Evolutionary conservation across 1,139 yeast genomes (phyloP), one percentile per base, ranked within the genome.

Genomic region (Debaryomycetaceae sp.): DNA sequence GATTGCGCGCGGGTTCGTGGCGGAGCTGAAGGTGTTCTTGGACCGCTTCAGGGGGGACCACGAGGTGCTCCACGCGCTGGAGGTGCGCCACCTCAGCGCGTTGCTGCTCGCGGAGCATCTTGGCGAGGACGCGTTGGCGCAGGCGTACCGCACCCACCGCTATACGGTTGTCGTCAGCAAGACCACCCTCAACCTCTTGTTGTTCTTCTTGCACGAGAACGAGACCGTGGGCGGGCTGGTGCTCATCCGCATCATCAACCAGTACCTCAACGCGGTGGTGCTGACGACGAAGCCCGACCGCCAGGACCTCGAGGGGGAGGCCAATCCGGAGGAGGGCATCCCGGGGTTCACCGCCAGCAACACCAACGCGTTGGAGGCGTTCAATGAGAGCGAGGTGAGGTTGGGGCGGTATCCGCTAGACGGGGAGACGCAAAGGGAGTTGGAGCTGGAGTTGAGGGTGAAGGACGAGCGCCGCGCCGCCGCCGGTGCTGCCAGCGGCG

Each of bases 181-280:
- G 41, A 88, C 96, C 1, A 78, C 95, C 3, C 71, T 91, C 48
- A 93, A 88, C 49, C 63, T 91, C 43, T 69, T 91, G 43, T 65
- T 93, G 32, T 85, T 85, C 53, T 91, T 88, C 46, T 61, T 93
- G 36, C 95, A 86, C 52, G 97, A 91, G 50, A 85, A 86, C 49
- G 97, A 88, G 56, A 83, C 85, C 6, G 81, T 81, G 32, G 97
- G 97, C 23, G 98, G 98, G 3, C 83, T 93, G 3, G 73, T 89
- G 28, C 67, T 89, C 34, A 85, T 91, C 34, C 69, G 96, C 43
- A 72, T 88, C 33, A 79, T 93, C 40, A 91, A 91, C 58, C 91
- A 88, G 57, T 79, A 86, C 51, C 68, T 93, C 44, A 80, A 84
- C 37, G 83, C 94, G 8, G 71, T 77, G 13, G 69, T 75, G 13